A percentile compares a stretch with the other conserved stretches of the same genome.
Conservation (phyloP, 345 rosid species). For the Populus nigra region DNA sequence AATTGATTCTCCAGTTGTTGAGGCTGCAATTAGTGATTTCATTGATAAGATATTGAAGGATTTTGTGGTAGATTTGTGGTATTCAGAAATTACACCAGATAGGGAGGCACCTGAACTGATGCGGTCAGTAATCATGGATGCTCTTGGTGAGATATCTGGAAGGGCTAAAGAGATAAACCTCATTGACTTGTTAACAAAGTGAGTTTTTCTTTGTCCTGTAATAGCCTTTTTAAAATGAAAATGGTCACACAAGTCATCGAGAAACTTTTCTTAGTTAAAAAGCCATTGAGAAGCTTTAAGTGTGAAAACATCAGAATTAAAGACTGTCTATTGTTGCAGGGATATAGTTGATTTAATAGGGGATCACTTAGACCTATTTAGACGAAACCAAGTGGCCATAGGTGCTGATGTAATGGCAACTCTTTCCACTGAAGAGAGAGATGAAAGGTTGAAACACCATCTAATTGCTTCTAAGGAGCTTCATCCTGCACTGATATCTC, state of each 20-base stretch:
- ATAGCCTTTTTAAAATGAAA: neutral
- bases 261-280: neutral
- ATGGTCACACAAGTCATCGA: neutral
- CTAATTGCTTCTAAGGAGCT: conserved; percentile 85
- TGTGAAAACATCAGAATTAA: conserved; percentile 6
- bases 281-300: neutral
- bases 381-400: conserved; percentile 85
- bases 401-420: conserved; percentile 89
- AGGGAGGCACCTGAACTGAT: conserved; percentile 85
- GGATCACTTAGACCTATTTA: conserved; percentile 83
- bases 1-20: conserved; percentile 79
- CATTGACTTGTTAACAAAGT: conserved; percentile 87
- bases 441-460: conserved; percentile 87
- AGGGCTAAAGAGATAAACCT: conserved; percentile 83
- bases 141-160: conserved; percentile 77
- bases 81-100: conserved; percentile 85
- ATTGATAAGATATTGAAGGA: conserved; percentile 81
- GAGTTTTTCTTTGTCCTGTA: neutral
- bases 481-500: conserved; percentile 83
- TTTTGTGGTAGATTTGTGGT: conserved; percentile 86
- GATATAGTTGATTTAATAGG: conserved; percentile 89
- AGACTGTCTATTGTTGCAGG: conserved; percentile 50
- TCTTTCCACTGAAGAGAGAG: conserved; percentile 84
- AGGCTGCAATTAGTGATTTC: conserved; percentile 66
- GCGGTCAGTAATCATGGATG: conserved; percentile 79